phyloP scores from a whole-genome alignment of 129 eudicot genomes.

The Calendula officinalis region DNA sequence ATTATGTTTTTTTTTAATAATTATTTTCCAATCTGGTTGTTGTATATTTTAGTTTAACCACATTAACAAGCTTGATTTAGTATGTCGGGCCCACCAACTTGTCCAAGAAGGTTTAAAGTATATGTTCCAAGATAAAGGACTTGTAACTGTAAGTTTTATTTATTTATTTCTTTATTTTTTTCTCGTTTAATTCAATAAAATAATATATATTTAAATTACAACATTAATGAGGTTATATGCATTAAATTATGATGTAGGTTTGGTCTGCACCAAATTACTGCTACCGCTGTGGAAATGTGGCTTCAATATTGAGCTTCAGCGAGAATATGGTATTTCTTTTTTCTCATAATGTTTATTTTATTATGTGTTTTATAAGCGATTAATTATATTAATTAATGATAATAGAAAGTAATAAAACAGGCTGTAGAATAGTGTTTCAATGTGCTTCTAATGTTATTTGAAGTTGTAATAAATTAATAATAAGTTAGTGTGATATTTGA shows the following conservation, averaged over 20 bases:
- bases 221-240: no score
- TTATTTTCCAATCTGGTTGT: background rate
- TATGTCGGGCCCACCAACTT: slow-evolving; percentile 99
- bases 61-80: slow-evolving; percentile 93
- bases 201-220: no score
- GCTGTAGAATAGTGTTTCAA: no score
- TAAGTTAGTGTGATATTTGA: no score
- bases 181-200: no score
- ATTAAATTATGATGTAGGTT: slow-evolving; percentile 49
- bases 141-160: slow-evolving; percentile 78
- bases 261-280: slow-evolving; percentile 99
- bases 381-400: no score
- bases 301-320: slow-evolving; percentile 95
- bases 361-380: background rate
- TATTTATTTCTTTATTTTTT: background rate
- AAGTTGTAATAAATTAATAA: no score
- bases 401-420: no score
- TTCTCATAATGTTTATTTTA: background rate
- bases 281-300: slow-evolving; percentile 98
- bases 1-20: background rate
- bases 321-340: slow-evolving; percentile 77
- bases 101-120: slow-evolving; percentile 99
- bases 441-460: no score
- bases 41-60: slow-evolving; percentile 72
- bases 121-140: slow-evolving; percentile 99